A percentile compares a stretch with the other conserved stretches of the same genome.
Evolutionary conservation across 176 grass and related monocot genomes (phyloP).

Genomic region (Bonia amplexicaulis): DNA sequence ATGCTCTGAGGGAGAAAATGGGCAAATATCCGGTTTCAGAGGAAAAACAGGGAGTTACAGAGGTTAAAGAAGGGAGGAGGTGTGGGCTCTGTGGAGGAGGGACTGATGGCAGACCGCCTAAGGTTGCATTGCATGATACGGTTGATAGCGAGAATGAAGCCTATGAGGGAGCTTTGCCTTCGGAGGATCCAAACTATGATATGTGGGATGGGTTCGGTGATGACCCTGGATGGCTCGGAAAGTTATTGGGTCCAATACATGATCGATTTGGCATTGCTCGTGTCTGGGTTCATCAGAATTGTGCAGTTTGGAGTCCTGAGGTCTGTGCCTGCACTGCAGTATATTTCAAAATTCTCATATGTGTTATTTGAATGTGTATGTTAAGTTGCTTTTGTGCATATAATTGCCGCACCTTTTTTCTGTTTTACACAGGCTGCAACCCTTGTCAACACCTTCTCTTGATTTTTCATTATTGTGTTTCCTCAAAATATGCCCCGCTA

Average conservation of each 20-base stretch:
- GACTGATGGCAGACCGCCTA: constrained; percentile 82
- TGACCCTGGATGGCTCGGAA: constrained; percentile 87
- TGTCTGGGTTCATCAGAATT: constrained; percentile 98
- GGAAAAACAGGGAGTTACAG: constrained; percentile 21
- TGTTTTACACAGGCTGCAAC: constrained; percentile 9
- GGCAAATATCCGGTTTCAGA: constrained; percentile 17
- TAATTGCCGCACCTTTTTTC: neutral
- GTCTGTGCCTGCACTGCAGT: constrained; percentile 30
- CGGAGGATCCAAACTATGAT: constrained; percentile 88
- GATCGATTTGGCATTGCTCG: constrained; percentile 82
- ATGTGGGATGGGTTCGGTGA: constrained; percentile 90
- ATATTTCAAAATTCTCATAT: constrained; percentile 3
- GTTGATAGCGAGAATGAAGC: constrained; percentile 89
- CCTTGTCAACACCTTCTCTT: neutral
- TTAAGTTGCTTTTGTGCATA: neutral
- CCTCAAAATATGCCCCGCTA: constrained; percentile 1
- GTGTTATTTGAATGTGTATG: neutral
- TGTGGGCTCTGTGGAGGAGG: constrained; percentile 90
- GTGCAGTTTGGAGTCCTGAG: constrained; percentile 96
- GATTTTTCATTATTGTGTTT: neutral
- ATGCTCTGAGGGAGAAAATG: constrained; percentile 36
- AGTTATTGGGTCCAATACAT: constrained; percentile 81
- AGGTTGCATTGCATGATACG: constrained; percentile 62
- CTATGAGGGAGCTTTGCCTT: constrained; percentile 80
- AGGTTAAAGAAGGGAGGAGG: constrained; percentile 76